These are phyloP conservation scores for Bonia amplexicaulis DNA, from an alignment of 176 grass and related monocot genomes.

Conservation along the genomic window DNA sequence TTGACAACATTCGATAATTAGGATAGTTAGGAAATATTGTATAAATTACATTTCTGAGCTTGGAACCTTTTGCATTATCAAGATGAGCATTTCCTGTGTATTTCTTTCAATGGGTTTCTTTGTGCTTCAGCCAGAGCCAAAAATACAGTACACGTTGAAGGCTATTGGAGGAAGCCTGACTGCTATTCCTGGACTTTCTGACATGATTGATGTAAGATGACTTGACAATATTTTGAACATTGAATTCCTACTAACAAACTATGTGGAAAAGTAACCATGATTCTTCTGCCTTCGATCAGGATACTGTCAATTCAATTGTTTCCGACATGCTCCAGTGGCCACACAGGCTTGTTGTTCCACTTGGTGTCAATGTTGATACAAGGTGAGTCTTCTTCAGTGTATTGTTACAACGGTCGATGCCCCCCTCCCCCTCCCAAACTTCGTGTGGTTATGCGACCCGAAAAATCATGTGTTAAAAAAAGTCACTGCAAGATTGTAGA, in stretches of 20 bases:
- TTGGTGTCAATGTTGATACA: slow-evolving; percentile 74
- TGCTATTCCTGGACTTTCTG: slow-evolving; percentile 88
- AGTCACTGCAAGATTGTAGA: not conserved
- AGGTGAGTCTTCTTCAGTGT: slow-evolving; percentile 53
- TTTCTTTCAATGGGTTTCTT: slow-evolving; percentile 29
- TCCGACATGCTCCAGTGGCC: slow-evolving; percentile 97
- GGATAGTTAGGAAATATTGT: not conserved
- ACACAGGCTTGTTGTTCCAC: slow-evolving; percentile 83
- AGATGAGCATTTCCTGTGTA: slow-evolving; percentile 17
- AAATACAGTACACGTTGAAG: slow-evolving; percentile 94
- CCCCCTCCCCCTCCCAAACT: not conserved
- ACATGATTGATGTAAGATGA: slow-evolving; percentile 94
- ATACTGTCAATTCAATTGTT: slow-evolving; percentile 90
- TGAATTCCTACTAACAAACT: slow-evolving; percentile 18
- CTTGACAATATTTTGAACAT: slow-evolving; percentile 7
- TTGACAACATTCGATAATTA: not conserved
- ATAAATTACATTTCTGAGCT: not conserved
- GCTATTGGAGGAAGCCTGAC: slow-evolving; percentile 95
- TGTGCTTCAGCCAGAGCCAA: slow-evolving; percentile 81
- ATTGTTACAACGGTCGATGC: not conserved
- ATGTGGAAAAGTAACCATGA: slow-evolving; percentile 10
- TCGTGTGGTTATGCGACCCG: not conserved
- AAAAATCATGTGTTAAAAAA: not conserved
- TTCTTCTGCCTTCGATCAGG: slow-evolving; percentile 52
- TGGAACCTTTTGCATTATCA: slow-evolving; percentile 1